Percentiles rank a stretch among this genome's conserved stretches.
These are phyloP conservation scores for Cryptosporidium viatorum DNA, from an alignment of 169 alveolate species.

Conservation along the genomic window DNA sequence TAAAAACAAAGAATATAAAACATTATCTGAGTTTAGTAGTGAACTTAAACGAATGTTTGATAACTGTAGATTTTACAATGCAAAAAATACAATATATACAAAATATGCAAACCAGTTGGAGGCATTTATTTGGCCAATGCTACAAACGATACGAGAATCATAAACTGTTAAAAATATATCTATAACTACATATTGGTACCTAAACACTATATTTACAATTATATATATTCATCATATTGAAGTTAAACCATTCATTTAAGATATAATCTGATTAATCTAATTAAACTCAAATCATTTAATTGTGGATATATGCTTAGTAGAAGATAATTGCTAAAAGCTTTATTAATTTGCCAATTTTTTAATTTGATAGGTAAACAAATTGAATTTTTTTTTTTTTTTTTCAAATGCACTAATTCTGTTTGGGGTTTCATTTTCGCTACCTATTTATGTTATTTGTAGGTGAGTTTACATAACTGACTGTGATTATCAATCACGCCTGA, in stretches of 20 bases:
- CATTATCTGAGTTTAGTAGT: slow-evolving; percentile 89
- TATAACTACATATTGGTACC: background rate
- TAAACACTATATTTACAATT: background rate
- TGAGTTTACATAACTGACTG: background rate
- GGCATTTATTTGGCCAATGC: slow-evolving; percentile 90
- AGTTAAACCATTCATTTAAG: background rate
- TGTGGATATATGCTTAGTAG: background rate
- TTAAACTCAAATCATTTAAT: background rate
- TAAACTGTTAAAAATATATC: background rate
- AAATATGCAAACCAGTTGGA: slow-evolving; percentile 96
- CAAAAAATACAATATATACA: slow-evolving; percentile 94
- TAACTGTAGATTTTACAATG: slow-evolving; percentile 95
- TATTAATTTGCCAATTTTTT: background rate
- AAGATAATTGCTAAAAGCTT: background rate
- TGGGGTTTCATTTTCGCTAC: background rate
- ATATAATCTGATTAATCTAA: background rate
- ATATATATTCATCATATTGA: background rate
- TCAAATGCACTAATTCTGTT: background rate
- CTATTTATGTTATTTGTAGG: background rate
- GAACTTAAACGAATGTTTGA: slow-evolving; percentile 95
- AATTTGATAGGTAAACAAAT: background rate
- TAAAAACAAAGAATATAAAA: slow-evolving; percentile 89
- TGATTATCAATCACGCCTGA: background rate
- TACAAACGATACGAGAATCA: slow-evolving; percentile 55
- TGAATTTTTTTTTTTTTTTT: background rate